phyloP scores from a whole-genome alignment of 2,329 filamentous ascomycete species.

The Colletotrichum caudatum region DNA sequence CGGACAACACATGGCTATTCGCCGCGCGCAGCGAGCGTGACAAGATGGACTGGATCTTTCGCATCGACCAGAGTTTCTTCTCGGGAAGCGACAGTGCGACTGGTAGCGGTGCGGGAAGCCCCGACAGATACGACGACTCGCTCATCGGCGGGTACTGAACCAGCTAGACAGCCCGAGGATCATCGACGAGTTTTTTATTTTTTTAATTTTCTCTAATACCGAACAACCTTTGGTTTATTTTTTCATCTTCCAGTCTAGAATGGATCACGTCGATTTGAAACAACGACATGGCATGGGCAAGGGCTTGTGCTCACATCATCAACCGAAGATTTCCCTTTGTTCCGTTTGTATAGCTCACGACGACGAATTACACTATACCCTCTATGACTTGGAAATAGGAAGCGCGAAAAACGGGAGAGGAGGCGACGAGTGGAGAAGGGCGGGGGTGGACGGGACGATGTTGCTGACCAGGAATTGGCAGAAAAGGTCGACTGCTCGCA shows the following conservation, averaged over 20 bases:
- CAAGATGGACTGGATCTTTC: slow-evolving; percentile 97
- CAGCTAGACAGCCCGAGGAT: background rate
- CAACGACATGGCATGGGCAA: slow-evolving; percentile 20
- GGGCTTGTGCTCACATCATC: slow-evolving; percentile 16
- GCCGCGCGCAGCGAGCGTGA: slow-evolving; percentile 89
- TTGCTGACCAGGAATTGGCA: slow-evolving; percentile 12
- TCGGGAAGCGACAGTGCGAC: slow-evolving; percentile 59
- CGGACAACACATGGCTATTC: slow-evolving; percentile 95
- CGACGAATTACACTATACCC: slow-evolving; percentile 40
- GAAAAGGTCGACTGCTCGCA: background rate
- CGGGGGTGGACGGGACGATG: background rate
- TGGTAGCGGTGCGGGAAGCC: slow-evolving; percentile 55
- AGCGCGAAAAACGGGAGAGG: slow-evolving; percentile 8
- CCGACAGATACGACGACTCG: slow-evolving; percentile 43
- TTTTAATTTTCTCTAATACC: background rate
- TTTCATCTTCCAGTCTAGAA: slow-evolving; percentile 22
- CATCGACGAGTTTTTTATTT: slow-evolving; percentile 10
- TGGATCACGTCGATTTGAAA: slow-evolving; percentile 14
- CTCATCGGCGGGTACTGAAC: slow-evolving; percentile 37
- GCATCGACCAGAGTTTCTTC: slow-evolving; percentile 85
- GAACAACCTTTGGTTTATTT: slow-evolving; percentile 13
- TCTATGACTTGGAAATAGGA: slow-evolving; percentile 34
- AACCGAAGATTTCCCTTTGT: slow-evolving; percentile 38
- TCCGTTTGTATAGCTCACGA: slow-evolving; percentile 40
- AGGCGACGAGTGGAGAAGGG: background rate